Percentiles rank a stretch among this genome's conserved stretches.
Conservation (phyloP, 1,284 basidiomycete genomes). For the Earliella scabrosa region DNA sequence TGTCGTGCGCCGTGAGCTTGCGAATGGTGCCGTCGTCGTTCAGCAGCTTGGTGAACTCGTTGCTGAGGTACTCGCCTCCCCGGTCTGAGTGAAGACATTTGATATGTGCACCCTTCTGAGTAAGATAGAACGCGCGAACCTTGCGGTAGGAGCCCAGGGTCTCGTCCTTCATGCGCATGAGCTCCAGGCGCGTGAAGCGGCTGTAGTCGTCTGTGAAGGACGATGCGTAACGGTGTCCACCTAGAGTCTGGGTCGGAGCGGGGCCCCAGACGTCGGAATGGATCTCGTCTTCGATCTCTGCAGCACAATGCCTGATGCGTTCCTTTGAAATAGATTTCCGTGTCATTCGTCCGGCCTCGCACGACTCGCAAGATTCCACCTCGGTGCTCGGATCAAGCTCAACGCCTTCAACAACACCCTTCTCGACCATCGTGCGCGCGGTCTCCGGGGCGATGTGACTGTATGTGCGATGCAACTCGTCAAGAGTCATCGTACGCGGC, state of each 20-base stretch:
- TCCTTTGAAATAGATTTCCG: slow-evolving; percentile 23
- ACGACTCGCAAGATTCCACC: slow-evolving; percentile 21
- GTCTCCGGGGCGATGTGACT: slow-evolving; percentile 5
- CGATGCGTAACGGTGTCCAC: slow-evolving; percentile 21
- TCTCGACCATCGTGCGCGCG: neutral
- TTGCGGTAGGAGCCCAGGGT: slow-evolving; percentile 23
- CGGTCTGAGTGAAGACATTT: slow-evolving; percentile 40
- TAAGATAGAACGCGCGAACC: slow-evolving; percentile 20
- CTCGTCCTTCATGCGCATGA: slow-evolving; percentile 26
- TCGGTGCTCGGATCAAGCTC: neutral
- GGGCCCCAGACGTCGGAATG: slow-evolving; percentile 32
- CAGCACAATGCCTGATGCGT: slow-evolving; percentile 4
- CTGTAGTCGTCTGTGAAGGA: slow-evolving; percentile 30
- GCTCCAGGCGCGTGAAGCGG: slow-evolving; percentile 3
- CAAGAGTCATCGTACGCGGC: neutral
- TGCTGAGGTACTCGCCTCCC: slow-evolving; percentile 12
- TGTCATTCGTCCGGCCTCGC: slow-evolving; percentile 25
- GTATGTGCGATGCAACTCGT: slow-evolving; percentile 8
- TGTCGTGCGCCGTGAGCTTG: slow-evolving; percentile 9
- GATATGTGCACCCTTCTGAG: slow-evolving; percentile 29
- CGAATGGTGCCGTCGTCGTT: slow-evolving; percentile 1
- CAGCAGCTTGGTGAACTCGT: slow-evolving; percentile 1
- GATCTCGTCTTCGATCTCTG: slow-evolving; percentile 22
- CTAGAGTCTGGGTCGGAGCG: slow-evolving; percentile 9
- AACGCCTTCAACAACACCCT: slow-evolving; percentile 11